Percentiles rank a stretch among this genome's conserved stretches.
Evolutionary conservation across 176 grass and related monocot species (phyloP).

Genomic region (Bonia amplexicaulis): DNA sequence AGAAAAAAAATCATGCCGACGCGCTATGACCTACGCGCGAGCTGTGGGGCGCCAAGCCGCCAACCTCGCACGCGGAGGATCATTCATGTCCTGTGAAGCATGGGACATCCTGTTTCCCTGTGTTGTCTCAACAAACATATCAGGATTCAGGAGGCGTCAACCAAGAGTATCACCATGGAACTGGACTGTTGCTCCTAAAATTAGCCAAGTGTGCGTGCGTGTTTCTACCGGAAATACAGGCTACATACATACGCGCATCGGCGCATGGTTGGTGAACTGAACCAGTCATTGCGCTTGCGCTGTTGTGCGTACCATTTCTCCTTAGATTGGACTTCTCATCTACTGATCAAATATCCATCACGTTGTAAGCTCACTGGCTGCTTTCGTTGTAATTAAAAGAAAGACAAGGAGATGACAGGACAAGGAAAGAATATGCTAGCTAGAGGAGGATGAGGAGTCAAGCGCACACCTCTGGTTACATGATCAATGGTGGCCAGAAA

Average conservation of each 20-base stretch:
- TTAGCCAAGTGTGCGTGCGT: neutral
- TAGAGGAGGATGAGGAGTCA: neutral
- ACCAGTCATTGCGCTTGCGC: neutral
- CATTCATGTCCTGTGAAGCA: neutral
- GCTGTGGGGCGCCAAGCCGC: no score
- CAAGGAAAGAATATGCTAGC: neutral
- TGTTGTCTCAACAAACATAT: neutral
- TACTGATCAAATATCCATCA: neutral
- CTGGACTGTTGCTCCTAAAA: neutral
- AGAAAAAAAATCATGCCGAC: no score
- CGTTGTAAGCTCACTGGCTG: neutral
- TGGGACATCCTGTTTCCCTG: neutral
- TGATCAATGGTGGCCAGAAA: neutral
- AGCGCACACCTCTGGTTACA: neutral
- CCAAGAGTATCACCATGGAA: neutral
- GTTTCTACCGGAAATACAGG: neutral
- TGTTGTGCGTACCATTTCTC: neutral
- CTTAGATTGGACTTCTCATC: slow-evolving; percentile 18
- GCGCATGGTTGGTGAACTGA: neutral
- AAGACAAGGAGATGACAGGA: neutral
- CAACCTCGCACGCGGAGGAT: neutral
- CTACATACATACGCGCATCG: neutral
- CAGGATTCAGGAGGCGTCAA: neutral
- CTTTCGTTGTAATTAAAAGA: neutral
- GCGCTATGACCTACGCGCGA: no score